These are phyloP conservation scores for Pythium angustatum DNA, from an alignment of 352 stramenopile genomes.

Conservation along the genomic window DNA sequence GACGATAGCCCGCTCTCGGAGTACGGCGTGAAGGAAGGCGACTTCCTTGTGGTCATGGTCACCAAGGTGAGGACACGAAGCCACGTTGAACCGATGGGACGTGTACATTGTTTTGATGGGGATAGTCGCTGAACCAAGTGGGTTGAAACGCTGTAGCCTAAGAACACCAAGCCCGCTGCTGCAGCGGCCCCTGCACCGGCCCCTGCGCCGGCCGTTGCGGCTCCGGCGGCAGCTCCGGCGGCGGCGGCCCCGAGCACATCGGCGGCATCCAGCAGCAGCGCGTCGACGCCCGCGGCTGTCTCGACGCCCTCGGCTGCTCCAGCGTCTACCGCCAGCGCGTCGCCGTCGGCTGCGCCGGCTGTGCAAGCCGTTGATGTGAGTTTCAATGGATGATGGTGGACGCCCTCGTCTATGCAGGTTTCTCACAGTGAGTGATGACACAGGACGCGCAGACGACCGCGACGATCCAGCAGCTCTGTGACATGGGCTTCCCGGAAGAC, in stretches of 20 bases:
- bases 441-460: slow-evolving; percentile 53
- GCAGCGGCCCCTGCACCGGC: slow-evolving; percentile 33
- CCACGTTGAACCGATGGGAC: too few relatives aligned
- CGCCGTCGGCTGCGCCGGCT: slow-evolving; percentile 29
- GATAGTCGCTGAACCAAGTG: too few relatives aligned
- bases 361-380: slow-evolving; percentile 28
- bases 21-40: slow-evolving; percentile 88
- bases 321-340: slow-evolving; percentile 37
- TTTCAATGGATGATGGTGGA: neutral
- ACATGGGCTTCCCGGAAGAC: slow-evolving; percentile 90
- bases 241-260: slow-evolving; percentile 59
- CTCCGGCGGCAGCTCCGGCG: slow-evolving; percentile 28
- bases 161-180: slow-evolving; percentile 49
- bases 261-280: slow-evolving; percentile 66
- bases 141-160: slow-evolving; percentile 37
- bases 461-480: slow-evolving; percentile 70
- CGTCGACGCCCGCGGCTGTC: slow-evolving; percentile 54
- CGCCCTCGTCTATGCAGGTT: neutral
- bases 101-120: too few relatives aligned
- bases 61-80: slow-evolving; percentile 69
- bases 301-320: slow-evolving; percentile 67
- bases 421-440: neutral
- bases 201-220: slow-evolving; percentile 21
- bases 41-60: slow-evolving; percentile 89
- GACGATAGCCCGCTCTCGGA: slow-evolving; percentile 78